Percentiles rank a stretch among this genome's conserved stretches.
These are phyloP conservation scores for Cyclotella distinguenda DNA, from an alignment of 108 stramenopile species.

Conservation along the genomic window DNA sequence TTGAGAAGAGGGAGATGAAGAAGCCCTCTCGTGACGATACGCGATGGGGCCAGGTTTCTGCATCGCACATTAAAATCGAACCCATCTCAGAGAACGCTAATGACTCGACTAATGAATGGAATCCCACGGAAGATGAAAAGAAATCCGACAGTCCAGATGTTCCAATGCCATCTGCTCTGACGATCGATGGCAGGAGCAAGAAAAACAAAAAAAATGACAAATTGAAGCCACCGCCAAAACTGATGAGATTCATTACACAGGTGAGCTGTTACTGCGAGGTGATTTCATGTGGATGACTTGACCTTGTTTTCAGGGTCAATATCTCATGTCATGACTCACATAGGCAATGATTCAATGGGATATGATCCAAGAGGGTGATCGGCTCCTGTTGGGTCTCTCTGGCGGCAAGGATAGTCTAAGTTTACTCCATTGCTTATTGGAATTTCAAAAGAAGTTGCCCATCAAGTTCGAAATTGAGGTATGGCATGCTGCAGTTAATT, in stretches of 20 bases:
- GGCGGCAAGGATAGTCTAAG: conserved; percentile 98
- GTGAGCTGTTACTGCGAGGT: conserved; percentile 4
- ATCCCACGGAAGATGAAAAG: not conserved
- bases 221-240: conserved; percentile 81
- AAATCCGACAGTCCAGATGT: not conserved
- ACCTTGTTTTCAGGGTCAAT: no score
- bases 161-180: not conserved
- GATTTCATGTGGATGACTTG: no score
- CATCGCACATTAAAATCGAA: conserved; percentile 25
- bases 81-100: not conserved
- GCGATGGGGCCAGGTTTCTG: conserved; percentile 65
- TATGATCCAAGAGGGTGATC: conserved; percentile 93
- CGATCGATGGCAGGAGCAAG: conserved; percentile 13
- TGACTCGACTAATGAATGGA: not conserved
- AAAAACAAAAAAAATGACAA: conserved; percentile 50
- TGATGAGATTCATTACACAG: conserved; percentile 83
- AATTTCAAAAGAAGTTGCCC: conserved; percentile 83
- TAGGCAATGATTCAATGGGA: conserved; percentile 87
- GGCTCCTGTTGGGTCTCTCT: conserved; percentile 90
- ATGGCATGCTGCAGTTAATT: no score
- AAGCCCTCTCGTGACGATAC: conserved; percentile 69
- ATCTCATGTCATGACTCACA: no score
- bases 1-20: conserved; percentile 62
- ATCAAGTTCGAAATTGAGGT: conserved; percentile 93
- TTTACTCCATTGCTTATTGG: conserved; percentile 91